Evolutionary conservation across 805 yeast genomes (phyloP).

Genomic region (Candida pseudofarinosa): DNA sequence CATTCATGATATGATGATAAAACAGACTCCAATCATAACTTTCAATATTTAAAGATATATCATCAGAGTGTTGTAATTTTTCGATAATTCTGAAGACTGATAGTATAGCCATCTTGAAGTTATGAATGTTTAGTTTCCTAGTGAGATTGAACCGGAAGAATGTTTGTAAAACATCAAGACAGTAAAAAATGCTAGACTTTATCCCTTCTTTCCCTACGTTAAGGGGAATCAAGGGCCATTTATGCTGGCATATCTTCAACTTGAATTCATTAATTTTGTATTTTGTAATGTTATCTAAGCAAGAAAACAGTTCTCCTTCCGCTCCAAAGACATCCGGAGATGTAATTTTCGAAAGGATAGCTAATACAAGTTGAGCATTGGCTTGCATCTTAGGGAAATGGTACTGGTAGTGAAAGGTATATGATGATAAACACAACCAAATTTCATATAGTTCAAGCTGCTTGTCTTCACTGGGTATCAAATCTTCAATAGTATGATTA

Average conservation of each 20-base stretch:
- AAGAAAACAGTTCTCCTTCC: neutral
- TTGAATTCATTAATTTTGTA: conserved; percentile 30
- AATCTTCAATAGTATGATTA: conserved; percentile 11
- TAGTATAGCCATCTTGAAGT: conserved; percentile 23
- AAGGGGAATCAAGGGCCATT: conserved; percentile 29
- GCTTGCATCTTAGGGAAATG: conserved; percentile 19
- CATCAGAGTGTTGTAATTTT: conserved; percentile 12
- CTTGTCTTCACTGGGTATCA: conserved; percentile 9
- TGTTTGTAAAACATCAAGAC: conserved; percentile 26
- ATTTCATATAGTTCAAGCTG: conserved; percentile 19
- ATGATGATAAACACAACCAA: conserved; percentile 37
- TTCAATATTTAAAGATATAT: conserved; percentile 12
- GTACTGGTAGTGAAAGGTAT: conserved; percentile 36
- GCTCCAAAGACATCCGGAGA: neutral
- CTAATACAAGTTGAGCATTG: conserved; percentile 24
- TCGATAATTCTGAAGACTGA: conserved; percentile 22
- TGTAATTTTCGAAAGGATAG: conserved; percentile 24
- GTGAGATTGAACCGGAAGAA: conserved; percentile 37
- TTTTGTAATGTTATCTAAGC: conserved; percentile 7
- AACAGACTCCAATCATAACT: conserved; percentile 36
- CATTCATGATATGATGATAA: conserved; percentile 22
- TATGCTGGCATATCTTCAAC: conserved; percentile 43
- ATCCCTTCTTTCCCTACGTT: conserved; percentile 17
- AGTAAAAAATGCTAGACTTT: conserved; percentile 30
- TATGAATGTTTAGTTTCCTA: conserved; percentile 28